Conservation (phyloP, 2,329 filamentous ascomycete genomes). For the Colletotrichum eleusines region DNA sequence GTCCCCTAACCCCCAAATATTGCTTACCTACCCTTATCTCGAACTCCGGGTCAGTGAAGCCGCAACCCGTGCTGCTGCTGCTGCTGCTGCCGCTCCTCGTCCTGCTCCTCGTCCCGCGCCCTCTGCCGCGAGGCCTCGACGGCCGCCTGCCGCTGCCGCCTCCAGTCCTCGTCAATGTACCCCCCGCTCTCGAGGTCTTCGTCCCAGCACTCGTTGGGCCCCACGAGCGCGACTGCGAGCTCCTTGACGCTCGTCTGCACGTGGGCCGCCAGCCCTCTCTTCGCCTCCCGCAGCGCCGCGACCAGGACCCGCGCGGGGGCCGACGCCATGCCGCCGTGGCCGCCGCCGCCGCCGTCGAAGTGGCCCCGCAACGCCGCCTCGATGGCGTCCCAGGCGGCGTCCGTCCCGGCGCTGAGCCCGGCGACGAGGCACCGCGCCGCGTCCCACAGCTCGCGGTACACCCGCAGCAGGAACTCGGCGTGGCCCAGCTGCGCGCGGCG, state of each 20-base stretch:
- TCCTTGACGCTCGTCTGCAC: slow-evolving; percentile 9
- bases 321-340: neutral
- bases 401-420: slow-evolving; percentile 6
- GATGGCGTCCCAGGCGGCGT: slow-evolving; percentile 23
- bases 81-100: neutral
- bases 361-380: slow-evolving; percentile 19
- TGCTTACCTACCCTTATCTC: neutral
- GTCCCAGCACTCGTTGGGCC: slow-evolving; percentile 7
- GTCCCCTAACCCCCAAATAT: no score
- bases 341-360: slow-evolving; percentile 10
- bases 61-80: neutral
- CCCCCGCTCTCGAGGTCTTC: neutral
- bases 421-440: slow-evolving; percentile 15
- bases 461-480: slow-evolving; percentile 11
- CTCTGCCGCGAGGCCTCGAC: slow-evolving; percentile 5
- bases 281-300: slow-evolving; percentile 9
- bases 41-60: neutral
- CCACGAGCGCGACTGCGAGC: slow-evolving; percentile 31
- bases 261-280: slow-evolving; percentile 10
- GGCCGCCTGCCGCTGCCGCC: neutral
- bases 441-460: slow-evolving; percentile 29
- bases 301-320: neutral
- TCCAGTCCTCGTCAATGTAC: slow-evolving; percentile 4
- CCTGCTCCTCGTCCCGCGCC: neutral
- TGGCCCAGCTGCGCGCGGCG: neutral